Base-by-base conservation (phyloP, 805 yeast species). In the Lachancea quebecensis region DNA sequence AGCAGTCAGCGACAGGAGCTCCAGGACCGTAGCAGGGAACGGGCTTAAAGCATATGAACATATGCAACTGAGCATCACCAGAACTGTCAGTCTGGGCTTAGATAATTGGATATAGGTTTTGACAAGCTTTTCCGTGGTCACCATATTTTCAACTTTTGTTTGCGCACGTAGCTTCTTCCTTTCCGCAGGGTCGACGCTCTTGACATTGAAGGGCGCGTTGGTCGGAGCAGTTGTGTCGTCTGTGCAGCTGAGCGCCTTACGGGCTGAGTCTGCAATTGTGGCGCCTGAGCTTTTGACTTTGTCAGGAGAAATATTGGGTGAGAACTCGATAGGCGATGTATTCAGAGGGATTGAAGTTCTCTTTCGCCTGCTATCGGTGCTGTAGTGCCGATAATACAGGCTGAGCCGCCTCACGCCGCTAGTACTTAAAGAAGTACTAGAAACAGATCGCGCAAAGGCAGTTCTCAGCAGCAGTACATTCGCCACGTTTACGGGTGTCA, bases 31-130 rank as follows among this genome's bases (percentile, higher is more conserved):
- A 0, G 89, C 87, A 10, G 90, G 78, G 52, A 75, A 74, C 1
- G 99, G 98, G 0, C 96, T 86, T 28, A 93, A 68, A 0, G 97
- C 97, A 61, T 91, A 93, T 0, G 97, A 84, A 50, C 97, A 88
- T 56, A 93, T 88, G 0, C 96, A 84, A 44, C 96, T 85, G 16
- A 93, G 70, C 64, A 91, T 95, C 11, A 93, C 95, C 34, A 93
- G 68, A 6, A 89, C 78, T 0, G 97, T 86, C 44, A 93, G 73
- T 46, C 88, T 75, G 12, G 99, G 99, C 64, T 93, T 93, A 3
- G 96, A 78, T n/a, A 93, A 73, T 49, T 86, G 86, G 9, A 88
- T 44, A 58, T 87, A 89, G 42, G 72, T 67, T 51, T 66, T 72
- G 33, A 70, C 54, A 14, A 62, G 42, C 15, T 49, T 49, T 32